Base-by-base conservation (phyloP, 768 basidiomycete species). In the Leccinum obscurum region DNA sequence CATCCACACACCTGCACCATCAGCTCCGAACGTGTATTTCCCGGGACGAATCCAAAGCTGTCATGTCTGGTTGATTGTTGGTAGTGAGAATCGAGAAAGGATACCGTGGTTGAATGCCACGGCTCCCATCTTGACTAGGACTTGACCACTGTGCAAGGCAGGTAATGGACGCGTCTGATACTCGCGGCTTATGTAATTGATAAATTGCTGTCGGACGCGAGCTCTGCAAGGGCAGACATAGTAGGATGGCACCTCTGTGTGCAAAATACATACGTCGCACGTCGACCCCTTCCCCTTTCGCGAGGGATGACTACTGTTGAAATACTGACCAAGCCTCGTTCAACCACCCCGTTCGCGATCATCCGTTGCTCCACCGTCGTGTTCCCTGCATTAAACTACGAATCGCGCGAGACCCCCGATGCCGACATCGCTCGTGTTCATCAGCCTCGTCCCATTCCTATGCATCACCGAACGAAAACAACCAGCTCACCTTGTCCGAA, bases 291-390 rank as follows among this genome's bases (percentile, higher is more conserved):
- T 9, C 8, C 1, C 17, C 39, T 41, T 41, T 17, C 8, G 17
- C 39, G 17, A 41, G 39, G 9, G 6, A 39, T 41, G 3, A 41
- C 24, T 67, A 67, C 57, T 79, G 81, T 70, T 89, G 89, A 72
- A 89, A 91, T 14, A 81, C 81, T 67, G 88, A 88, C 90, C 90
- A 93, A 8, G 90, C 90, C 60, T 97, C 95, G 67, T 95, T 98
- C 66, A 98, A 74, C 10, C 4, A 95, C 94, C 2, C 87, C 90
- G 64, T 93, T 93, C 6, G 95, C 95, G 62, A 98, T 81, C 95
- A 98, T 95, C 68, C 93, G 79, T 72, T 98, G 94, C 75, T 98
- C 95, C 52, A 97, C 78, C 4, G 93, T 94, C 61, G 92, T 90
- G 67, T 93, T 95, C 9, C 74, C 78, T 26, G 81, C 75, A 66